Conservation (phyloP, 176 grass and related monocot species). For the Hyparrhenia diplandra region DNA sequence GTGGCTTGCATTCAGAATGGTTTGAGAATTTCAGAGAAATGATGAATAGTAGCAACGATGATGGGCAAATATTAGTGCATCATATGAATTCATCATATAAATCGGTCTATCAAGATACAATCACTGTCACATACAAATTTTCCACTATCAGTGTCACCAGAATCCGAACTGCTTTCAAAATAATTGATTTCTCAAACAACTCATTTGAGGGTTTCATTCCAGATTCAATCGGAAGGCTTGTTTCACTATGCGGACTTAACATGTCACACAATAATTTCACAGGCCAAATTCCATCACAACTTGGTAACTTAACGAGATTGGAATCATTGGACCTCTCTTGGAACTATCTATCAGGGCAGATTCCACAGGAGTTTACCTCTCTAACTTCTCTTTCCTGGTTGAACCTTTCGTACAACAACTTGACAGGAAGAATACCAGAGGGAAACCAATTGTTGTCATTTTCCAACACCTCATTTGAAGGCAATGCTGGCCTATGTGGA, state of each 20-base stretch:
- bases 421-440: slow-evolving; percentile 23
- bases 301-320: neutral
- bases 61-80: neutral
- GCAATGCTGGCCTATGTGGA: slow-evolving; percentile 8
- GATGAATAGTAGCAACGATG: neutral
- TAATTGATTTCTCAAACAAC: slow-evolving; percentile 40
- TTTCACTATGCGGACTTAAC: neutral
- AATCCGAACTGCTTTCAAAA: slow-evolving; percentile 21
- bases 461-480: neutral
- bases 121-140: neutral
- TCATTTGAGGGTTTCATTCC: slow-evolving; percentile 17
- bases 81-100: accelerated
- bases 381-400: slow-evolving; percentile 35
- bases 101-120: neutral
- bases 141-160: neutral
- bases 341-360: slow-evolving; percentile 33
- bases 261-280: slow-evolving; percentile 18
- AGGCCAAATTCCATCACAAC: slow-evolving; percentile 4
- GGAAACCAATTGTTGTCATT: neutral
- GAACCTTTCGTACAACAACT: slow-evolving; percentile 45
- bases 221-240: slow-evolving; percentile 3
- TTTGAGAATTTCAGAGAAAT: slow-evolving; percentile 25
- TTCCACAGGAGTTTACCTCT: slow-evolving; percentile 21
- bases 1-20: neutral
- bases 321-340: slow-evolving; percentile 47